Evolutionary conservation across 768 basidiomycete species (phyloP).

Genomic region (Leccinum arenicola): DNA sequence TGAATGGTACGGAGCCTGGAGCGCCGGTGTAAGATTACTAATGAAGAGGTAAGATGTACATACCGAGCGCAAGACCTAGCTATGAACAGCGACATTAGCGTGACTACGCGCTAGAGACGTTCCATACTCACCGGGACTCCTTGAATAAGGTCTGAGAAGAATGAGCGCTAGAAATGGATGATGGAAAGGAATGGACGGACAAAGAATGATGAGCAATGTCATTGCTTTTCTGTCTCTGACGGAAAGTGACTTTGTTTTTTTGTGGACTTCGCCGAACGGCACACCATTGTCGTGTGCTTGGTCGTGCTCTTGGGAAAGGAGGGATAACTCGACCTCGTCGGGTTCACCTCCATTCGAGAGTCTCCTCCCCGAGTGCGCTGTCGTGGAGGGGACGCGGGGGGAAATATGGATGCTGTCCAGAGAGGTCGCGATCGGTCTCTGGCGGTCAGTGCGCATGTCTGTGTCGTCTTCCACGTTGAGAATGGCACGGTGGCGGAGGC

Average conservation of each 20-base stretch:
- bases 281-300: conserved; percentile 38
- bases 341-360: conserved; percentile 29
- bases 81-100: conserved; percentile 27
- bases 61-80: conserved; percentile 88
- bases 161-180: conserved; percentile 15
- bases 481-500: conserved; percentile 30
- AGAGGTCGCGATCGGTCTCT: conserved; percentile 56
- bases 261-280: conserved; percentile 32
- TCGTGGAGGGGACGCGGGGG: conserved; percentile 46
- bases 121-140: conserved; percentile 76
- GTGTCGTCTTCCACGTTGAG: conserved; percentile 38
- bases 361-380: conserved; percentile 33
- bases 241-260: conserved; percentile 52
- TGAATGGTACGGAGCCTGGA: conserved; percentile 91
- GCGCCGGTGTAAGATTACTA: conserved; percentile 6
- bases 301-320: conserved; percentile 56
- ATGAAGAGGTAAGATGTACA: conserved; percentile 12
- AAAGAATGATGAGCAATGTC: conserved; percentile 80
- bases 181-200: conserved; percentile 47
- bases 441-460: conserved; percentile 32
- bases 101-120: conserved; percentile 6
- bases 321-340: conserved; percentile 60
- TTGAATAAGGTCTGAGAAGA: conserved; percentile 65
- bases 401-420: conserved; percentile 57
- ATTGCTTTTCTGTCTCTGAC: conserved; percentile 82